Conservation (phyloP, 1,139 yeast species). For the Sugiyamaella japonica region DNA sequence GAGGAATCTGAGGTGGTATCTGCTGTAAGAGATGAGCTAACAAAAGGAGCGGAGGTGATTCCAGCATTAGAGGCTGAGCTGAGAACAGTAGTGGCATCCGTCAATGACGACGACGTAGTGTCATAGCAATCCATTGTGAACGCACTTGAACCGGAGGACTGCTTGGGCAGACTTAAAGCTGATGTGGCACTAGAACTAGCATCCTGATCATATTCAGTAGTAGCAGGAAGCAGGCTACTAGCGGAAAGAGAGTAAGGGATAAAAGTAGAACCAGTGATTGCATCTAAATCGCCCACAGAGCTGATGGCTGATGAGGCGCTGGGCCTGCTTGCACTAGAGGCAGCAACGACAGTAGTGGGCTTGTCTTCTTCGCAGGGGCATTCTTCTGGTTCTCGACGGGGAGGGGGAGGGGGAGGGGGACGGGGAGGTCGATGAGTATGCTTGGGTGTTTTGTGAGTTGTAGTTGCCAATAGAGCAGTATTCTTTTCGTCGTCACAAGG, state of each 20-base stretch:
- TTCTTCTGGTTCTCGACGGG: neutral
- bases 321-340: neutral
- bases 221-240: neutral
- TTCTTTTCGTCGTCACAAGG: constrained; percentile 2
- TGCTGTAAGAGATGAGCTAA: neutral
- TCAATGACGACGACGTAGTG: neutral
- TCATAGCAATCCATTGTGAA: neutral
- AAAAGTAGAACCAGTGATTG: neutral
- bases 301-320: neutral
- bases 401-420: neutral
- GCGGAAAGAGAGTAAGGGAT: neutral
- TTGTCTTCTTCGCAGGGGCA: constrained; percentile 1
- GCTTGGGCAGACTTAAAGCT: neutral
- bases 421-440: neutral
- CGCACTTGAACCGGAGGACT: neutral
- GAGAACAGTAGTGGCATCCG: neutral
- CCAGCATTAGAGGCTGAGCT: neutral
- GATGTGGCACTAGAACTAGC: neutral
- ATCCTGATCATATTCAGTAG: neutral
- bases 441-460: neutral
- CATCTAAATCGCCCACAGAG: neutral
- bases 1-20: neutral
- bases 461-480: neutral
- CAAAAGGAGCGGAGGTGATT: neutral
- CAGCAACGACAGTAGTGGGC: neutral